Base-by-base conservation (phyloP, 371 early-diverging fungal species). In the Mycotypha africana region DNA sequence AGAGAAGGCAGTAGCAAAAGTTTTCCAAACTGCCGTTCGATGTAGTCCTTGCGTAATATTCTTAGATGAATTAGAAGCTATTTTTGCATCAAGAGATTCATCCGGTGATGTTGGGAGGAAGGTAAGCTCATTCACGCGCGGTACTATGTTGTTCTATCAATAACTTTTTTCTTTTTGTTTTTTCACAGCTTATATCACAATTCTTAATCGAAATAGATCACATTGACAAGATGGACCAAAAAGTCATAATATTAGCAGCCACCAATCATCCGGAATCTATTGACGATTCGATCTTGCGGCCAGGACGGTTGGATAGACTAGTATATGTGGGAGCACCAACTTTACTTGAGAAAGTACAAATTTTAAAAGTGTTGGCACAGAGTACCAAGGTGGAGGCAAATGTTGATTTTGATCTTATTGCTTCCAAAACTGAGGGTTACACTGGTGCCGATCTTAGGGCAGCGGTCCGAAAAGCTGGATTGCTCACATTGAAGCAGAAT, bases 21-120 rank as follows among this genome's bases (percentile, higher is more conserved):
- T 94, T 4, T 99, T 99, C 61, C 82, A 89, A 46, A 82, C 80
- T 0, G 98, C 98, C 3, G 73, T 84, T 40, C 87, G 93, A 45
- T 89, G 89, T 20, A 78, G 85, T 42, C 99, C 99, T 0, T 89
- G 95, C 47, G 93, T 99, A 15, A 80, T 99, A 14, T 99, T 99
- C 67, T 85, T 99, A 46, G 99, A 99, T 74, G 99, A 99, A 65
- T 71, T 99, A 28, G 99, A 99, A 53, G 88, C 93, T 1, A 68
- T 97, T 8, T 96, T 87, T 60, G 66, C 78, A 9, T 58, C 70
- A 9, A 56, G 81, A 35, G 83, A 82, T 14, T 66, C 64, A 5
- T 70, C 71, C 35, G 84, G 85, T 2, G 74, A 77, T 45, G 67
- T 81, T 0, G 83, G 84, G 9, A 76, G 74, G 48, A 79, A 82